A percentile compares a stretch with the other conserved stretches of the same genome.
Evolutionary conservation across 2,329 filamentous ascomycete species (phyloP).

Genomic region (Teratosphaeria gauchensis): DNA sequence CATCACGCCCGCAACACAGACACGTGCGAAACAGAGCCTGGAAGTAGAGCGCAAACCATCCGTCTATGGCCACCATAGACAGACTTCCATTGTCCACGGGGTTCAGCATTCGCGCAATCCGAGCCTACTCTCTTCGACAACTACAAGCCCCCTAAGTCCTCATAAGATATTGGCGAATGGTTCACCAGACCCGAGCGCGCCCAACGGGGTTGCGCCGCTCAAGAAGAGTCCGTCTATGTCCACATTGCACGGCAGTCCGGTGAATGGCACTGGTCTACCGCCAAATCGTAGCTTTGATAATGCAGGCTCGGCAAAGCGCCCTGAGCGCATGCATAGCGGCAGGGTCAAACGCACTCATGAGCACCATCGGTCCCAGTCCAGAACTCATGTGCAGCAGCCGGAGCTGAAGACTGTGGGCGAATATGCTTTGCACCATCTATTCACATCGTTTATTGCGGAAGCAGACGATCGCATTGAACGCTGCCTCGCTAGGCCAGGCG

Average conservation of each 20-base stretch:
- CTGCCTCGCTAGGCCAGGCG: conserved; percentile 66
- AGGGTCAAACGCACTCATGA: conserved; percentile 63
- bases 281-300: conserved; percentile 21
- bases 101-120: conserved; percentile 86
- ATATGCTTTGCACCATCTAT: conserved; percentile 91
- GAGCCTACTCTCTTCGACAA: conserved; percentile 66
- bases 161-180: conserved; percentile 59
- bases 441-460: conserved; percentile 91
- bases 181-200: conserved; percentile 12
- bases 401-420: conserved; percentile 93
- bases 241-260: conserved; percentile 15
- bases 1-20: conserved; percentile 33
- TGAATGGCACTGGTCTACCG: conserved; percentile 10
- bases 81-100: conserved; percentile 95
- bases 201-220: conserved; percentile 8
- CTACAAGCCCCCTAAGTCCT: conserved; percentile 72
- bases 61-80: conserved; percentile 77
- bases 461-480: conserved; percentile 94
- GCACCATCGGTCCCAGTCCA: conserved; percentile 60
- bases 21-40: conserved; percentile 27
- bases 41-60: conserved; percentile 42
- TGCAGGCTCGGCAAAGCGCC: conserved; percentile 19
- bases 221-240: conserved; percentile 26
- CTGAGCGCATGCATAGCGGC: conserved; percentile 40
- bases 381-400: conserved; percentile 40